Evolutionary conservation across 2,329 filamentous ascomycete species (phyloP).

Genomic region (Fusarium dimerum): DNA sequence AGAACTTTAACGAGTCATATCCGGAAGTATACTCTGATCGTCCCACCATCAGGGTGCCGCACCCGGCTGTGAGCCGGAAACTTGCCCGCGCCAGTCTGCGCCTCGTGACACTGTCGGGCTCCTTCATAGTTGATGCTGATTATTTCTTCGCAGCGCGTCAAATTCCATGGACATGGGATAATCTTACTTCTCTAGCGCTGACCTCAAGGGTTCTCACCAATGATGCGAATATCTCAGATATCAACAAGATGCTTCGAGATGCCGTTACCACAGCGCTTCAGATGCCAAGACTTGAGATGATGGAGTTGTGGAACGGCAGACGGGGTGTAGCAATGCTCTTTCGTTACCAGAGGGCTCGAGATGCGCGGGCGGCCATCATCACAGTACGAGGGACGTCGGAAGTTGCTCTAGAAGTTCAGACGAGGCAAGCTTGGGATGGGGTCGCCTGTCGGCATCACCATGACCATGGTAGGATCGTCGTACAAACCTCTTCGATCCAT

Average conservation of each 20-base stretch:
- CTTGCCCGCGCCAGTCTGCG: slow-evolving; percentile 32
- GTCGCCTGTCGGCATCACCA: slow-evolving; percentile 22
- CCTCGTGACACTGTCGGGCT: slow-evolving; percentile 32
- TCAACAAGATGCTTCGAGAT: slow-evolving; percentile 29
- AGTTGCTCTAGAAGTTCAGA: slow-evolving; percentile 14
- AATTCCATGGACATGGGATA: slow-evolving; percentile 31
- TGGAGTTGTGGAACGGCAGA: slow-evolving; percentile 37
- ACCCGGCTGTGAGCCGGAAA: slow-evolving; percentile 26
- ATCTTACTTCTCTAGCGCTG: slow-evolving; percentile 33
- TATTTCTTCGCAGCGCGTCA: slow-evolving; percentile 31
- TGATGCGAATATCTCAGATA: slow-evolving; percentile 15
- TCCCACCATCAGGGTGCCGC: slow-evolving; percentile 23
- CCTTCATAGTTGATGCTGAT: slow-evolving; percentile 34
- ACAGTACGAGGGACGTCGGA: slow-evolving; percentile 25
- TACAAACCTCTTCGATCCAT: slow-evolving; percentile 19
- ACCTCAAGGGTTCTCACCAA: slow-evolving; percentile 31
- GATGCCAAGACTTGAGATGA: slow-evolving; percentile 33
- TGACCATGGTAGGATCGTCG: slow-evolving; percentile 5
- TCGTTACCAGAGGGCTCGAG: slow-evolving; percentile 20
- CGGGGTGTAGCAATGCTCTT: slow-evolving; percentile 27
- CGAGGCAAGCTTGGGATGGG: slow-evolving; percentile 26
- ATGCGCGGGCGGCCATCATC: slow-evolving; percentile 22
- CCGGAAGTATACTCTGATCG: slow-evolving; percentile 12
- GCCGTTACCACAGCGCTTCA: slow-evolving; percentile 26
- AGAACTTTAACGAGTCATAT: slow-evolving; percentile 38